Evolutionary conservation across 305 asterid species (phyloP).

Genomic region (Fraxinus dipetala): DNA sequence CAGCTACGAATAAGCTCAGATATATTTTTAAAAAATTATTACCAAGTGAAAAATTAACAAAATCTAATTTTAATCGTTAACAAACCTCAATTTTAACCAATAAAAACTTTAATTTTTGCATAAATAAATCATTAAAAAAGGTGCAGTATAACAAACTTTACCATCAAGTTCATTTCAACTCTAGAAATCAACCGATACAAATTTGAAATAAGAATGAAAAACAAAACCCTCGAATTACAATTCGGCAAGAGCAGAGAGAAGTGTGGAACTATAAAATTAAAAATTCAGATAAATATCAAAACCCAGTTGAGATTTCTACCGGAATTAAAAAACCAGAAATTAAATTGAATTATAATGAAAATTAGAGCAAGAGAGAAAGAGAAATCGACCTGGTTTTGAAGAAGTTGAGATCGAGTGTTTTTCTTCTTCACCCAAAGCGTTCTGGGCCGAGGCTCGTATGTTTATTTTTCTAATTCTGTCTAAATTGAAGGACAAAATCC

Average conservation of each 20-base stretch:
- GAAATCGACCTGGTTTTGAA: conserved; percentile 43
- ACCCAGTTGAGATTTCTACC: conserved; percentile 28
- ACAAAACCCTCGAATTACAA: conserved; percentile 22
- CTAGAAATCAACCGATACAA: conserved; percentile 22
- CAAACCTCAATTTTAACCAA: conserved; percentile 7
- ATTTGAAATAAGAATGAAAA: conserved; percentile 1
- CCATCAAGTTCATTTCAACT: conserved; percentile 17
- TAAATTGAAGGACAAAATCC: conserved; percentile 23
- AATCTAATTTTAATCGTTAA: conserved; percentile 10
- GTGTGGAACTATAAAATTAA: conserved; percentile 8
- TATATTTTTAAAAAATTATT: conserved; percentile 1
- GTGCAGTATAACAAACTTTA: neutral
- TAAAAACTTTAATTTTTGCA: conserved; percentile 23
- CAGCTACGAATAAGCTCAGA: conserved; percentile 31
- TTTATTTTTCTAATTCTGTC: conserved; percentile 12
- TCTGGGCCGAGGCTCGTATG: conserved; percentile 31
- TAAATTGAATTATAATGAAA: conserved; percentile 24
- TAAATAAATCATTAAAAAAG: conserved; percentile 11
- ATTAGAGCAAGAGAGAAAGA: conserved; percentile 8
- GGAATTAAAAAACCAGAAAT: conserved; percentile 26
- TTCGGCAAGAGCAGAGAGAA: conserved; percentile 18
- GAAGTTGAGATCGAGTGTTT: conserved; percentile 30
- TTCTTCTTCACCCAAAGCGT: conserved; percentile 27
- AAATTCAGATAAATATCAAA: conserved; percentile 20
- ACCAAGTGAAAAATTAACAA: conserved; percentile 3